phyloP scores from a whole-genome alignment of 352 stramenopile genomes.

The Globisporangium megalacanthum region DNA sequence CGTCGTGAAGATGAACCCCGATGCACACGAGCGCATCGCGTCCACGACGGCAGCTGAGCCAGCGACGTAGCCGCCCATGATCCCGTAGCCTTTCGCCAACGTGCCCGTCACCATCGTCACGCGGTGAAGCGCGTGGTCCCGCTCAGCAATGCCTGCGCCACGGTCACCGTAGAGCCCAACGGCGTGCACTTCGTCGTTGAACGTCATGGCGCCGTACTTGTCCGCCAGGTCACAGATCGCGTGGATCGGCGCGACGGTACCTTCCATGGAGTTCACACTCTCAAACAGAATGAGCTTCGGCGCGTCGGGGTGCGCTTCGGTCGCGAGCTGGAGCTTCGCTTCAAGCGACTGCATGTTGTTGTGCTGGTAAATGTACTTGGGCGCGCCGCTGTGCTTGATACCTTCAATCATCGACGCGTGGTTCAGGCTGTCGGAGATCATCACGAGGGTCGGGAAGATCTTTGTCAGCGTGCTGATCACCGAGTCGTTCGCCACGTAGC shows the following conservation, averaged over 20 bases:
- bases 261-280: conserved; percentile 87
- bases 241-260: conserved; percentile 77
- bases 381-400: conserved; percentile 69
- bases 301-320: conserved; percentile 45
- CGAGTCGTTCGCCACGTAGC: conserved; percentile 89
- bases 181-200: conserved; percentile 89
- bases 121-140: conserved; percentile 79
- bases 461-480: conserved; percentile 86
- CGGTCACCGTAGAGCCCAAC: conserved; percentile 86
- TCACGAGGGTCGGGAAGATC: conserved; percentile 87
- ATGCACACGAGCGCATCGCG: conserved; percentile 81
- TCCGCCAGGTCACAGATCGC: conserved; percentile 84
- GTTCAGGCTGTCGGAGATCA: conserved; percentile 90
- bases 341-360: conserved; percentile 81
- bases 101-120: conserved; percentile 90
- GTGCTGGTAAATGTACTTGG: conserved; percentile 86
- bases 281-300: conserved; percentile 86
- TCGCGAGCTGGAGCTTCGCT: conserved; percentile 57
- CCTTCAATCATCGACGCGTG: conserved; percentile 89
- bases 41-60: conserved; percentile 79
- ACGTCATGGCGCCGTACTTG: conserved; percentile 91
- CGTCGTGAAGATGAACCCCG: conserved; percentile 90
- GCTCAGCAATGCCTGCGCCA: conserved; percentile 79
- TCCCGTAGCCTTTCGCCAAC: conserved; percentile 87
- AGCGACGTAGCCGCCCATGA: conserved; percentile 90